Conservation (phyloP, 2,329 filamentous ascomycete genomes). For the Trichophyton benhamiae region DNA sequence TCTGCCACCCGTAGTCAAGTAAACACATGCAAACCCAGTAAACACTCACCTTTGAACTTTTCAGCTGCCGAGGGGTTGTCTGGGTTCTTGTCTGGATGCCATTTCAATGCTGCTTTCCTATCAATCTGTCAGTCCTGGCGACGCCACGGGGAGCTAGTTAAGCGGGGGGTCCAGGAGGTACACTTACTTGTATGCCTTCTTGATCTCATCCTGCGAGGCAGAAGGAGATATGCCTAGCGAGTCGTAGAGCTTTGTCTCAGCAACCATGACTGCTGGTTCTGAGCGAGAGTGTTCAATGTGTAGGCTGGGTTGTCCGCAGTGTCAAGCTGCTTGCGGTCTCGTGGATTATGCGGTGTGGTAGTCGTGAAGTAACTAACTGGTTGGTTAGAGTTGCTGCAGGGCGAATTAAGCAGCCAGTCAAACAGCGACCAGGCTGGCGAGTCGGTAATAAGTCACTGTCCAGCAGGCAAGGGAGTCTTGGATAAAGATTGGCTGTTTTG, state of each 20-base stretch:
- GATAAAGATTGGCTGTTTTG: neutral
- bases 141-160: conserved; percentile 11
- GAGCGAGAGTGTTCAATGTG: neutral
- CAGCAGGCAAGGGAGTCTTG: neutral
- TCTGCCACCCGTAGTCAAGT: neutral
- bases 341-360: neutral
- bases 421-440: neutral
- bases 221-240: conserved; percentile 64
- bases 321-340: neutral
- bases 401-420: neutral
- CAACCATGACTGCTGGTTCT: conserved; percentile 53
- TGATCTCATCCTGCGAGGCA: conserved; percentile 85
- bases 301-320: neutral
- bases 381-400: neutral
- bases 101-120: conserved; percentile 79
- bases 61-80: conserved; percentile 73
- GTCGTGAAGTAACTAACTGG: neutral
- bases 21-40: neutral
- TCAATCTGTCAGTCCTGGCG: neutral
- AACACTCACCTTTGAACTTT: conserved; percentile 67
- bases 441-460: neutral
- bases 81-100: conserved; percentile 97
- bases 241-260: conserved; percentile 93
- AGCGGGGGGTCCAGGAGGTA: neutral
- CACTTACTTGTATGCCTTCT: conserved; percentile 79